phyloP scores from a whole-genome alignment of 352 stramenopile species.

The Pythium dissimile region DNA sequence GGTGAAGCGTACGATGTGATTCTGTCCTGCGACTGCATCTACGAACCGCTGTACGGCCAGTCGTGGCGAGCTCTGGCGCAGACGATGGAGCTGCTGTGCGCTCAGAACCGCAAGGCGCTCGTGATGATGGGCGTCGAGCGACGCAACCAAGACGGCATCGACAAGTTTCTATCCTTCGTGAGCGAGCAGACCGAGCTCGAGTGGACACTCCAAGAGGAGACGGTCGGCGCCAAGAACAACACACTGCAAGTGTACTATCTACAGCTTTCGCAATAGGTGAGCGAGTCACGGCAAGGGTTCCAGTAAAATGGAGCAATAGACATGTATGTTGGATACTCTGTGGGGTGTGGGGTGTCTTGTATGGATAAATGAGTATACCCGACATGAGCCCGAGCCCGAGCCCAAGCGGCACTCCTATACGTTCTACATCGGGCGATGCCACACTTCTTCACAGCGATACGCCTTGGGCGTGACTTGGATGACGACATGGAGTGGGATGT shows the following conservation, averaged over 20 bases:
- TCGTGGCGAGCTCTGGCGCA: conserved; percentile 87
- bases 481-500: conserved; percentile 93
- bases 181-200: conserved; percentile 38
- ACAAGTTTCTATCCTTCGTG: conserved; percentile 74
- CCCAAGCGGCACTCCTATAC: neutral
- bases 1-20: conserved; percentile 85
- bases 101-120: conserved; percentile 44
- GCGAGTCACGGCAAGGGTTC: neutral
- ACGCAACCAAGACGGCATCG: conserved; percentile 75
- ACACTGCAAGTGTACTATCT: conserved; percentile 71
- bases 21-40: conserved; percentile 94
- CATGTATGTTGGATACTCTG: conserved; percentile 1
- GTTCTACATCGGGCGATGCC: conserved; percentile 82
- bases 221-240: conserved; percentile 48
- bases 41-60: conserved; percentile 92
- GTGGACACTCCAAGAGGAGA: conserved; percentile 43
- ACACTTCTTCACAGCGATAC: conserved; percentile 94
- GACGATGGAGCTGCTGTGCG: conserved; percentile 81
- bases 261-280: conserved; percentile 15
- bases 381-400: neutral
- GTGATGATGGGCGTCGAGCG: conserved; percentile 80
- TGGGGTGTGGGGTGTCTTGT: neutral
- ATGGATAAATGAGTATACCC: neutral
- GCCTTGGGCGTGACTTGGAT: conserved; percentile 94
- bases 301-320: conserved; percentile 4